Base-by-base conservation (phyloP, 768 basidiomycete species). In the Pholiota conissans region DNA sequence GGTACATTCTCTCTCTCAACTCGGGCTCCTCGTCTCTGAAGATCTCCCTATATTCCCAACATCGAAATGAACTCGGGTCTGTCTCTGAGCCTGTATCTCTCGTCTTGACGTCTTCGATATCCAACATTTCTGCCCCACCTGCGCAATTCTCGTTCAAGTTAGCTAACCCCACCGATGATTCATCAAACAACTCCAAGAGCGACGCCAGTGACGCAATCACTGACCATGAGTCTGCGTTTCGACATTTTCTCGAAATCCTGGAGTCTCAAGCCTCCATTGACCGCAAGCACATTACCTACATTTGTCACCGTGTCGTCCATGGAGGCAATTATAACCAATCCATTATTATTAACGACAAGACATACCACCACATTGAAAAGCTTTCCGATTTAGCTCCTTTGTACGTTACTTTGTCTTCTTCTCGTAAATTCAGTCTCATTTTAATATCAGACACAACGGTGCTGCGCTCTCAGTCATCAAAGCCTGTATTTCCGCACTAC, bases 1-100 rank as follows among this genome's bases (percentile, higher is more conserved):
- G 66, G 49, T 56, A 84, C 59, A 81, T 91, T 54, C 84, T 93
- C 24, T 78, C 91, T 3, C 78, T 87, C 61, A 93, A 93, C 63
- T 84, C 91, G 5, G 91, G 91, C 35, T 92, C 91, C 0, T 93
- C 91, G 1, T 93, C 91, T 5, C 85, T 94, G 74, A 94, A 93
- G 74, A 83, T 90, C 45, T 85, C 89, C 11, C 80, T 94, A 45
- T 94, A 82, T 64, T 63, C 56, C 61, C 18, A 42, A 30, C 61
- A 57, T 39, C 28, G 55, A 54, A 16, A 32, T 57, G 35, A 11
- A 27, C 30, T 35, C 20, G 27, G 58, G 3, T 52, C 54, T 7
- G 16, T 30, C 22, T 35, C 52, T 28, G 61, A 62, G 29, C 76
- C 77, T 7, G 72, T 76, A 8, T 58, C 73, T 3, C 78, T 85